Percentiles rank a stretch among this genome's conserved stretches.
Conservation (phyloP, 2,329 filamentous ascomycete genomes). For the Pyrenochaeta sp. region DNA sequence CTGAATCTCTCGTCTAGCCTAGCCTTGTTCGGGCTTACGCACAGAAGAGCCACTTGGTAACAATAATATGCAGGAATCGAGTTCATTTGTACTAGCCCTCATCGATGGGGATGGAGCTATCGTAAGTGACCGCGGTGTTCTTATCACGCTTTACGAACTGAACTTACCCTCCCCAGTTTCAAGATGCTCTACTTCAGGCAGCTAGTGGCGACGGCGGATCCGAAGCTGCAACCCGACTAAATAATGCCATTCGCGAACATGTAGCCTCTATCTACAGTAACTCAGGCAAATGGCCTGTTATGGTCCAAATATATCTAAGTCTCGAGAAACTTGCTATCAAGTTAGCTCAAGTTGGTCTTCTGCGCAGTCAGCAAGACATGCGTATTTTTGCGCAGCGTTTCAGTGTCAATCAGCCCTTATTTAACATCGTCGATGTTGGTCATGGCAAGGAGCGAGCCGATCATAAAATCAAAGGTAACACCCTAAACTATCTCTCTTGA, state of each 20-base stretch:
- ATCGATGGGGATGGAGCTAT: constrained; percentile 60
- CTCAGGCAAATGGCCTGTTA: constrained; percentile 53
- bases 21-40: constrained; percentile 9
- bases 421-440: constrained; percentile 58
- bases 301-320: constrained; percentile 58
- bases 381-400: constrained; percentile 54
- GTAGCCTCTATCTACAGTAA: constrained; percentile 51
- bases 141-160: no score
- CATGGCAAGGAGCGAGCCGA: constrained; percentile 57
- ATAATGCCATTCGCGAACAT: constrained; percentile 52
- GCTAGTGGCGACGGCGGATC: constrained; percentile 54
- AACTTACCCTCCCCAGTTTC: constrained; percentile 44
- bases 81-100: constrained; percentile 55
- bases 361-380: constrained; percentile 50
- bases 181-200: constrained; percentile 52
- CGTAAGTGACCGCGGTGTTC: no score
- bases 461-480: constrained; percentile 54
- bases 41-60: no score
- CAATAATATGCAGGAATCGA: constrained; percentile 37
- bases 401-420: constrained; percentile 53
- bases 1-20: no score
- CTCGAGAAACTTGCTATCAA: constrained; percentile 55
- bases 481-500: background rate
- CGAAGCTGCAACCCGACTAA: constrained; percentile 54
- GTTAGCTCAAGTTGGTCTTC: constrained; percentile 50